Conservation (phyloP, 108 stramenopile species). For the Stephanodiscus triporus region DNA sequence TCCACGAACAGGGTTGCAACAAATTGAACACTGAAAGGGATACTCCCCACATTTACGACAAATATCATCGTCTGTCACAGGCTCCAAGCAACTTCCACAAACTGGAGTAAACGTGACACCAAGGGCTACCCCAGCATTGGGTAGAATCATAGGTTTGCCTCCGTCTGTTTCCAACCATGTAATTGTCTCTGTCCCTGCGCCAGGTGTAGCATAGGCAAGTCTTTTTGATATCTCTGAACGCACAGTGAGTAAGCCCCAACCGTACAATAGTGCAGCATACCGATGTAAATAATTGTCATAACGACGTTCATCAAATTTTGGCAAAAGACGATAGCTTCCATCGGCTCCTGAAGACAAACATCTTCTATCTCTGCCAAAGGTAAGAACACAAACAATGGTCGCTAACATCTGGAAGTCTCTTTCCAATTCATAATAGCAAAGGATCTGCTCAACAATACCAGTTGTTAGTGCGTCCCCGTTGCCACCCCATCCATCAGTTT, state of each 20-base stretch:
- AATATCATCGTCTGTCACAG: constrained; percentile 45
- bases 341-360: constrained; percentile 6
- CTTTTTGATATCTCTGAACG: constrained; percentile 77
- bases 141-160: constrained; percentile 3
- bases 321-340: constrained; percentile 50
- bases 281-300: constrained; percentile 69
- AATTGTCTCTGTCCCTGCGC: constrained; percentile 32
- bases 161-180: background rate
- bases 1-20: constrained; percentile 74
- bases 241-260: constrained; percentile 69
- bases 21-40: constrained; percentile 79
- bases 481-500: constrained; percentile 72
- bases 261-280: constrained; percentile 71
- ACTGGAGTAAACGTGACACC: constrained; percentile 54
- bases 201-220: constrained; percentile 46
- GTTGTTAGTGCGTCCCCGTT: constrained; percentile 68
- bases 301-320: constrained; percentile 51
- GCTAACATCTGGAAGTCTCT: constrained; percentile 85
- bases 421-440: constrained; percentile 70
- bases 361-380: constrained; percentile 49
- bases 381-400: constrained; percentile 75
- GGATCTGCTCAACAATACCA: constrained; percentile 58
- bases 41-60: constrained; percentile 62
- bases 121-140: constrained; percentile 34
- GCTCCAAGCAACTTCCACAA: constrained; percentile 58